Evolutionary conservation across 768 basidiomycete genomes (phyloP), one percentile per base, ranked within the genome.

Genomic region (Thelephora ganbajun): DNA sequence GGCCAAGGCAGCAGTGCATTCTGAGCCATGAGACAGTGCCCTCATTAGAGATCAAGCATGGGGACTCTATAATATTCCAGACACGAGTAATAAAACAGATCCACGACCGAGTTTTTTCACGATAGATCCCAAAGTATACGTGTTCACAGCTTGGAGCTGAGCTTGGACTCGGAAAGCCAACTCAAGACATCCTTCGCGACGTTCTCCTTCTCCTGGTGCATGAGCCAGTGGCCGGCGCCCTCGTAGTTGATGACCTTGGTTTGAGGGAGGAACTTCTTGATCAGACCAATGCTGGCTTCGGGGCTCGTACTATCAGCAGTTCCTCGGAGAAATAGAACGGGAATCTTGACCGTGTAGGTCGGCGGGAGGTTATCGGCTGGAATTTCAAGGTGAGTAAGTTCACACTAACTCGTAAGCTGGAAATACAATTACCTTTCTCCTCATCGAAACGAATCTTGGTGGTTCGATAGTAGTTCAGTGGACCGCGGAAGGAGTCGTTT

Each of bases 381-480:
- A 37, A 37, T 50, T n/a, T 35, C 48, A 14, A 49, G 16, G 42
- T 45, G 11, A 11, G 47, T 41, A 14, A 49, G 51, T 9, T 46
- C 33, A 50, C 48, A 36, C 23, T 7, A 12, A 34, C 33, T 41
- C 19, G 53, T 35, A 47, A 20, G 14, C 23, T 33, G 7, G 45
- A 43, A 23, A 41, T 11, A 33, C 42, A 43, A 48, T n/a, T 16
- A 64, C 70, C 64, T 55, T 53, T 54, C 55, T 87, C 82, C 60
- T 89, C 86, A 14, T 84, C 74, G 57, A 72, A 74, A n/a, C 82
- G 73, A 50, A 67, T 50, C 50, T 69, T 68, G 11, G 66, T 59
- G 1, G 81, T 85, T 30, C 83, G 74, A 53, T 87, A 88, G 58
- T 84, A 89, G 49, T 81, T 83, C n/a, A 86, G 60, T 2, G 85